Conservation (phyloP, 2,329 filamentous ascomycete species). For the Fusarium transvaalense region DNA sequence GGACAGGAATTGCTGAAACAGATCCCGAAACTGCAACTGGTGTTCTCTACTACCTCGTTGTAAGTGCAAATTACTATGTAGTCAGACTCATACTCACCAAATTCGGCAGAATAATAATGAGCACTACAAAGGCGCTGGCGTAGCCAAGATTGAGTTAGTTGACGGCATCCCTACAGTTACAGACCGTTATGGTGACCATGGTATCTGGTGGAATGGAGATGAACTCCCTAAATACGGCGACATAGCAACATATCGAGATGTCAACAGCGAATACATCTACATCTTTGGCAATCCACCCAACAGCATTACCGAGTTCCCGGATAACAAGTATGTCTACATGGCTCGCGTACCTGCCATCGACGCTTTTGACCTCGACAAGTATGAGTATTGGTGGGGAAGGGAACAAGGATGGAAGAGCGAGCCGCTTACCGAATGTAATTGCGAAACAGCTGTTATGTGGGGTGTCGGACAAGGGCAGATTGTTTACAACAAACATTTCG, state of each 20-base stretch:
- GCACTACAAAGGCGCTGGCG: conserved; percentile 53
- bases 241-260: conserved; percentile 54
- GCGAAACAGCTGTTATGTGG: conserved; percentile 56
- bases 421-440: conserved; percentile 49
- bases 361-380: conserved; percentile 54
- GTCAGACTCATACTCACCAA: no score
- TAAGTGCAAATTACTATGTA: conserved; percentile 28
- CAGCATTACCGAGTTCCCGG: conserved; percentile 41
- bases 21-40: conserved; percentile 47
- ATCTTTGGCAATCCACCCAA: conserved; percentile 56
- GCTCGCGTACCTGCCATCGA: conserved; percentile 52
- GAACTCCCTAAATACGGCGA: conserved; percentile 54
- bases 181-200: conserved; percentile 43
- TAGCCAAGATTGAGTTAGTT: conserved; percentile 53
- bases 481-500: conserved; percentile 53
- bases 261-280: conserved; percentile 56
- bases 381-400: conserved; percentile 59
- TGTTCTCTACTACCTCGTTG: conserved; percentile 55
- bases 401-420: conserved; percentile 53
- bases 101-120: conserved; percentile 50
- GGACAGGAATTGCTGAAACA: conserved; percentile 56
- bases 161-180: conserved; percentile 53
- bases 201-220: conserved; percentile 55
- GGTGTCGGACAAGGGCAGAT: conserved; percentile 55
- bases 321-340: conserved; percentile 53